Base-by-base conservation (phyloP, 495 filamentous ascomycete genomes). In the Penicillium egyptiacum region DNA sequence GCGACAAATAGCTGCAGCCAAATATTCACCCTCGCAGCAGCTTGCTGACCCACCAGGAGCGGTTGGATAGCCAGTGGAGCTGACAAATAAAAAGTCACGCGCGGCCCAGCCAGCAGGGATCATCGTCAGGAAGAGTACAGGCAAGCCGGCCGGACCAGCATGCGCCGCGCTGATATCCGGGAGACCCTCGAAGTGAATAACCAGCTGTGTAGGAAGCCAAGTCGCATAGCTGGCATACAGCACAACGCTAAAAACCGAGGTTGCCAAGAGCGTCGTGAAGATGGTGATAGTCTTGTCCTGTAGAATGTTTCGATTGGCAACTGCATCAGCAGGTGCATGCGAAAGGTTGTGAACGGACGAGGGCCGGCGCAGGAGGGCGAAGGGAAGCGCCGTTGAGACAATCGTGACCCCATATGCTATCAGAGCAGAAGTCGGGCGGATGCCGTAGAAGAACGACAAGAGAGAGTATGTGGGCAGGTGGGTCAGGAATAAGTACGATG, bases 71-170 rank as follows among this genome's bases (percentile, higher is more conserved):
- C 80, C 81, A 2, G 81, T 75, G 12, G 83, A 83, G 58, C 85
- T 89, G 28, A 84, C 85, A 66, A 95, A 92, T 53, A 96, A 81
- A 68, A 95, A 91, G 45, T 79, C 78, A 43, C 81, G 78, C 23
- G 86, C 85, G 2, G 89, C 88, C 56, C 81, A 77, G 9, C 91
- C 91, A 23, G 82, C 75, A 2, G 83, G 84, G n/a, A 88, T 63
- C 37, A 90, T 70, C 0, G 76, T 72, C 50, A 81, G 46, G 43
- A 86, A 75, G 3, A 87, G 67, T 16, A 60, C 53, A 5, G 75
- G 71, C 6, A 83, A 64, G 20, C 75, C 72, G 1, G 69, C 70
- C 1, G 79, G 81, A 14, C 83, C 81, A 16, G 78, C 78, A 63
- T 90, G 81, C 11, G 84, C 86, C 30, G 79, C 71, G 28, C 75